Evolutionary conservation across 495 filamentous ascomycete species (phyloP).

Genomic region (Cairneyella variabilis): DNA sequence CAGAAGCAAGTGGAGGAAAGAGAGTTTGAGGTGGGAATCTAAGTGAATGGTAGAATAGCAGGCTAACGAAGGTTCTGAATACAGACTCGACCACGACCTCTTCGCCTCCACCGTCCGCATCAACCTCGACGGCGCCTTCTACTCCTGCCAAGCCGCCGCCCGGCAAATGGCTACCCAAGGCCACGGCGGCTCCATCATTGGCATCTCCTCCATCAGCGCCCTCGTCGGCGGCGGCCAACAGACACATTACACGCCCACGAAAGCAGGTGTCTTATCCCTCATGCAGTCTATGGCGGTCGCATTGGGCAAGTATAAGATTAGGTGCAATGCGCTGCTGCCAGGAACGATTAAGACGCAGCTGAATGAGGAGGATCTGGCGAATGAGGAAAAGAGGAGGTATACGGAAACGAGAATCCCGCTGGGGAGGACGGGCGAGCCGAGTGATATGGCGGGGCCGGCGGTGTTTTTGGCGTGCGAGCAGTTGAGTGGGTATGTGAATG

Average conservation of each 20-base stretch:
- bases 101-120: slow-evolving; percentile 63
- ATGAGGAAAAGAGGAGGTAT: slow-evolving; percentile 68
- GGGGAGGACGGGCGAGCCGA: slow-evolving; percentile 64
- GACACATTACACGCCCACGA: slow-evolving; percentile 88
- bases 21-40: not conserved
- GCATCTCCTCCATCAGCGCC: slow-evolving; percentile 76
- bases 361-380: slow-evolving; percentile 75
- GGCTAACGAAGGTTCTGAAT: too few relatives aligned
- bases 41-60: not conserved
- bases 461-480: slow-evolving; percentile 81
- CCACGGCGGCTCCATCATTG: slow-evolving; percentile 77
- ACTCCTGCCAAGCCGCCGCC: slow-evolving; percentile 76
- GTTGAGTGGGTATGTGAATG: slow-evolving; percentile 76
- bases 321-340: slow-evolving; percentile 83
- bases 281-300: slow-evolving; percentile 85
- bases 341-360: slow-evolving; percentile 84
- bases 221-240: slow-evolving; percentile 79
- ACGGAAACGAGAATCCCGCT: slow-evolving; percentile 84
- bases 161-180: slow-evolving; percentile 69
- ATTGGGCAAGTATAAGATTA: slow-evolving; percentile 67
- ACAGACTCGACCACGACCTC: slow-evolving; percentile 54
- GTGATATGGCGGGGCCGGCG: slow-evolving; percentile 75
- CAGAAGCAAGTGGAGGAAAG: too few relatives aligned
- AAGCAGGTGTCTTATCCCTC: slow-evolving; percentile 75
- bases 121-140: slow-evolving; percentile 86